Base-by-base conservation (phyloP, 2,329 filamentous ascomycete genomes). In the Domatiomyces catenatus region DNA sequence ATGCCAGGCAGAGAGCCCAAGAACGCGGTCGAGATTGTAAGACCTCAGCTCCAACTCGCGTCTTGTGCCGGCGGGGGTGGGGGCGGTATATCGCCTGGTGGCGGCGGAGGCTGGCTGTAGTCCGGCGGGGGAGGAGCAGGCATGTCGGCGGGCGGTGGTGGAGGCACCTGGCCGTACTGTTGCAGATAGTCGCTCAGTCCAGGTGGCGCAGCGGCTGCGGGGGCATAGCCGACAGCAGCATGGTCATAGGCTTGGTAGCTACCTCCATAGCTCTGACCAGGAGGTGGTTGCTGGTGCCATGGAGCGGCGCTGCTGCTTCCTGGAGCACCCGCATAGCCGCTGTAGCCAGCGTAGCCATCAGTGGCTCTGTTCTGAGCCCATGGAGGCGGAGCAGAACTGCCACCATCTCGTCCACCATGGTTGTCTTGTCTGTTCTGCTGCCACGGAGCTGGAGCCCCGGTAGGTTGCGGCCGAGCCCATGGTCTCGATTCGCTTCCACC, bases 401-500 rank as follows among this genome's bases (percentile, higher is more conserved):
- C 66, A n/a, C 65, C 60, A 51, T 68, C 67, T 50, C 66, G 65
- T 42, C 61, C 58, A 19, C 61, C 65, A 48, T 71, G 71, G 56
- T 75, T 71, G 44, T 84, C 80, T 54, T 74, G 72, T 52, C 70
- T 68, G 55, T 69, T 64, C 54, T 71, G 71, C 63, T 75, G 70
- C 86, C 89, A 94, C 6, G 88, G 88, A 58, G 88, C 88, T 52
- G 83, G 20, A 17, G 39, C 54, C 18, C 53, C 56, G 45, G 56
- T 52, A 8, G 52, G 52, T 22, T 52, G 53, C 22, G 20, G 45
- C 15, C 55, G 51, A 44, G 55, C 55, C 55, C 55, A 57, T 12
- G 56, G 47, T 63, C 61, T 26, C 84, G 88, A 17, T 87, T 86
- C 84, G 68, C 86, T 90, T 59, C 78, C 73, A 59, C 83, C 36